Evolutionary conservation across 2,329 filamentous ascomycete genomes (phyloP).

Genomic region (Sclerotinia sclerotiorum): DNA sequence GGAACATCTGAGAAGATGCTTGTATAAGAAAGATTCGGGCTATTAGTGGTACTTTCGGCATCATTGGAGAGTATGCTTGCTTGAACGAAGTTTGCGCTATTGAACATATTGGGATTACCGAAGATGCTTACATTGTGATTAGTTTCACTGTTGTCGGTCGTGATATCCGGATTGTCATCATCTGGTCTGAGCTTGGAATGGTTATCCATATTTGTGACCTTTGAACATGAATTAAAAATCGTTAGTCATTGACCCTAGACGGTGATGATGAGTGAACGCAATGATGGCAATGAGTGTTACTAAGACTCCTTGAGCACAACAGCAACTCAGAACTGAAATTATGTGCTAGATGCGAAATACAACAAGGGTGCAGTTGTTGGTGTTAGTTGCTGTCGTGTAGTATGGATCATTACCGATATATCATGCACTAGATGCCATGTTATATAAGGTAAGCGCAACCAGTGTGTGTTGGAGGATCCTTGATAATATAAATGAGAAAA

Average conservation of each 20-base stretch:
- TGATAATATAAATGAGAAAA: too few species aligned
- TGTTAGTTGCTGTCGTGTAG: neutral
- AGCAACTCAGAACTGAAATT: neutral
- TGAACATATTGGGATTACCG: conserved; percentile 1
- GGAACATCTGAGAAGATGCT: neutral
- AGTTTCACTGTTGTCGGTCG: neutral
- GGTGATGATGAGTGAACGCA: neutral
- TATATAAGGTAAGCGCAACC: neutral
- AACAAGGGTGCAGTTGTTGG: neutral
- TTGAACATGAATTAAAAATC: neutral
- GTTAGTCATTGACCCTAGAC: neutral
- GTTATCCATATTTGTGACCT: neutral
- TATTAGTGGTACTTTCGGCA: neutral
- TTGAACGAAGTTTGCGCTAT: conserved; percentile 4
- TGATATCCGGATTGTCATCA: neutral
- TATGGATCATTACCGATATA: neutral
- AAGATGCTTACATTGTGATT: conserved; percentile 4
- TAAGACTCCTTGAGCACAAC: too few species aligned
- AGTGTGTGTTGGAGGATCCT: neutral
- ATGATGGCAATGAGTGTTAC: neutral
- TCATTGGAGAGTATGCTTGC: neutral
- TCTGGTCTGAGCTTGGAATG: neutral
- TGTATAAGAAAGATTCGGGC: neutral
- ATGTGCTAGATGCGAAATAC: neutral
- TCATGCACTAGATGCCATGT: too few species aligned